Base-by-base conservation (phyloP, 176 grass and related monocot species). In the Pontederia paniculata region DNA sequence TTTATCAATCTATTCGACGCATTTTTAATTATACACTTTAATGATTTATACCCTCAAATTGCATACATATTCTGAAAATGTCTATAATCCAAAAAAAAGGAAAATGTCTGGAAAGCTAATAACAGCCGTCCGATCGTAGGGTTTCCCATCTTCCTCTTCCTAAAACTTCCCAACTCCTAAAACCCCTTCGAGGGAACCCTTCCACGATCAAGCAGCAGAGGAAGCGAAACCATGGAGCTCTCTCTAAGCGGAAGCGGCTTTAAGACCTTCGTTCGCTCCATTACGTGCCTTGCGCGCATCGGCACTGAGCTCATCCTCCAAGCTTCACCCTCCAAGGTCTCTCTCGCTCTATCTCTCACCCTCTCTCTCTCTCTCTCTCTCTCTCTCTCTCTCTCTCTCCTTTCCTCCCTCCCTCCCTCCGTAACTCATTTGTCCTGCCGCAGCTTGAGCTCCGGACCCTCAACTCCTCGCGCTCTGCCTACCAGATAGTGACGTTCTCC, bases 391-490 rank as follows among this genome's bases (percentile, higher is more conserved):
- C n/a, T n/a, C n/a, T n/a, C n/a, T n/a, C n/a, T n/a, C 23, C 59
- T 37, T 28, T 22, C 16, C 23, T 72, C 31, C 43, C n/a, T 44
- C 4, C n/a, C 28, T 37, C 28, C 28, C 28, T 37, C 28, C 28
- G 28, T 6, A 37, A 37, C 28, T 37, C 28, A 37, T 37, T 37
- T 37, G 5, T 44, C 12, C 50, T 44, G 60, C 4, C 44, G 31
- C 80, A 97, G 83, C 68, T 97, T 74, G 80, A 98, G 65, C 66
- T 88, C 50, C 83, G 84, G 80, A 88, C 77, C 55, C 73, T 98
- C 54, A 82, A 98, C 56, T 73, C 86, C 62, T 97, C 83, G 18
- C 74, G 93, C 43, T 91, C 93, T 21, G 83, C 93, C n/a, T 98
- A 77, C 83, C 74, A 85, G 48, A 78, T 77, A 12, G 56, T 91